A percentile compares a stretch with the other conserved stretches of the same genome.
phyloP scores from a whole-genome alignment of 78 protist species.

The Dictyostelium intermedium region DNA sequence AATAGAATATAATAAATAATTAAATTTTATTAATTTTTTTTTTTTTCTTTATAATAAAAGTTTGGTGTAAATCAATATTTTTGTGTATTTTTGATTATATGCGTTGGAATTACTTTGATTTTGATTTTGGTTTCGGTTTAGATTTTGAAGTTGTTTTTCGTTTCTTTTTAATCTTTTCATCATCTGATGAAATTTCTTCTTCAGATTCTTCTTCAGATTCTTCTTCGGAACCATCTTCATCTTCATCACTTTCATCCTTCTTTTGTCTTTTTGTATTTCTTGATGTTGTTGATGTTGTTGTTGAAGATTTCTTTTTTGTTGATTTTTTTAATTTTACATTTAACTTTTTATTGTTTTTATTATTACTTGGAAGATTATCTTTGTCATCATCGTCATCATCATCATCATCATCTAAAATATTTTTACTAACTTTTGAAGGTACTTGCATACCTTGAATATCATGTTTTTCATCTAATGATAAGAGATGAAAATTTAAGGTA shows the following conservation, averaged over 20 bases:
- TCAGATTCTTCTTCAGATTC: neutral
- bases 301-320: neutral
- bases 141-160: neutral
- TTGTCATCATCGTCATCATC: neutral
- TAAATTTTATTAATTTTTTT: neutral
- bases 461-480: slow-evolving; percentile 13
- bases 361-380: neutral
- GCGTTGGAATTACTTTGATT: neutral
- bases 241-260: neutral
- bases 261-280: neutral
- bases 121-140: neutral
- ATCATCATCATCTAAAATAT: neutral
- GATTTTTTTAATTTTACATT: neutral
- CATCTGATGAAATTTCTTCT: neutral
- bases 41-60: neutral
- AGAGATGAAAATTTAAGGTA: slow-evolving; percentile 19
- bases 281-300: neutral
- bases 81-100: neutral
- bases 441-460: neutral
- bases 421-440: neutral
- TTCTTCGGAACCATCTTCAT: neutral
- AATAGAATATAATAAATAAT: neutral
- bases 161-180: slow-evolving; percentile 7
- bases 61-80: too few species aligned
- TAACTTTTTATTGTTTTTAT: neutral